Evolutionary conservation across 2,329 filamentous ascomycete genomes (phyloP).

Genomic region (Chrysoporthe deuterocubensis): DNA sequence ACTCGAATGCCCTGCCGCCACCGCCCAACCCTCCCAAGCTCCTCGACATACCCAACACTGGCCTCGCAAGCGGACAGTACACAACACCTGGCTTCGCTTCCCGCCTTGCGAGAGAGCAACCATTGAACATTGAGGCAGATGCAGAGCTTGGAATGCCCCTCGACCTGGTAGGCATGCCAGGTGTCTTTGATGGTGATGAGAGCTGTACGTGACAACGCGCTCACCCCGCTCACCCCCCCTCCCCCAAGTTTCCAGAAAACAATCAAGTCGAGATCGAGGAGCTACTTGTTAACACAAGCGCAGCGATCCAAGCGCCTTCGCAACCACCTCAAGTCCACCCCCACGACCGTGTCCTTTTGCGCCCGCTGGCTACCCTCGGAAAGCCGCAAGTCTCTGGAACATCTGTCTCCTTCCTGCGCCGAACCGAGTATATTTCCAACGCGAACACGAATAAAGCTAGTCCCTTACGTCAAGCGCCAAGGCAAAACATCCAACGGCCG

Average conservation of each 20-base stretch:
- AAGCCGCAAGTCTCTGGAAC: slow-evolving; percentile 78
- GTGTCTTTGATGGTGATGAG: slow-evolving; percentile 94
- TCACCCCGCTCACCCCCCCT: background rate
- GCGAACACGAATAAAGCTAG: slow-evolving; percentile 27
- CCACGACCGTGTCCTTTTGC: slow-evolving; percentile 81
- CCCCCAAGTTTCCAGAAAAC: background rate
- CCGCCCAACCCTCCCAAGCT: slow-evolving; percentile 95
- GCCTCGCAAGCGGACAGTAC: slow-evolving; percentile 83
- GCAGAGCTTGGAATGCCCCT: slow-evolving; percentile 97
- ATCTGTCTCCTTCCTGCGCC: slow-evolving; percentile 88
- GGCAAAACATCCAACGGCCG: slow-evolving; percentile 41
- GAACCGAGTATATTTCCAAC: slow-evolving; percentile 89
- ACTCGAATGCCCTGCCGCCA: slow-evolving; percentile 92
- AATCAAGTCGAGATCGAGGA: background rate
- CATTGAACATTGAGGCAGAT: slow-evolving; percentile 95
- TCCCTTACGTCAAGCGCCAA: slow-evolving; percentile 23
- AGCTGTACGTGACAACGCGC: slow-evolving; percentile 64
- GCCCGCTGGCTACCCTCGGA: slow-evolving; percentile 81
- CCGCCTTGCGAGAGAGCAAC: slow-evolving; percentile 85
- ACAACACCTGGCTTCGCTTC: slow-evolving; percentile 90
- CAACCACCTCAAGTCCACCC: slow-evolving; percentile 75
- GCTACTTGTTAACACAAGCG: slow-evolving; percentile 30
- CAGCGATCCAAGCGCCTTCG: slow-evolving; percentile 81
- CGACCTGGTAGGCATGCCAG: slow-evolving; percentile 91
- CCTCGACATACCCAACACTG: slow-evolving; percentile 93